Evolutionary conservation across 495 filamentous ascomycete species (phyloP).

Genomic region (Trichoderma parareesei): DNA sequence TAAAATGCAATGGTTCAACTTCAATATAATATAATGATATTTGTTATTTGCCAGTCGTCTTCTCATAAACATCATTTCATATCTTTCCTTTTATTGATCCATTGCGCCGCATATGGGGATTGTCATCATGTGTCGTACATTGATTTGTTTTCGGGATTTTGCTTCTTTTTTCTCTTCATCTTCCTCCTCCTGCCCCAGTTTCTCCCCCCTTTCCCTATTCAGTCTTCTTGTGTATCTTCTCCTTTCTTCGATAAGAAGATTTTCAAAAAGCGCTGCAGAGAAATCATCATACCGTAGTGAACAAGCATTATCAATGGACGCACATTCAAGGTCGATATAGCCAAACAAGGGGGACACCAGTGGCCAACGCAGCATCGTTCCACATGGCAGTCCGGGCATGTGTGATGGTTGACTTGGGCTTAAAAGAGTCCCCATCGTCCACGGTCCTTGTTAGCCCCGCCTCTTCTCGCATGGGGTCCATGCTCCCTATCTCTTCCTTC

Average conservation of each 20-base stretch:
- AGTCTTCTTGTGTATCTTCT: background rate
- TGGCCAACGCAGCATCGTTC: no score
- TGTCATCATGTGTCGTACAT: no score
- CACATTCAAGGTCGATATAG: slow-evolving; percentile 3
- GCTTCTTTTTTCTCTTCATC: background rate
- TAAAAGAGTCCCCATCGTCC: slow-evolving; percentile 29
- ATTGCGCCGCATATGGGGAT: no score
- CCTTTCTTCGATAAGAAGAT: background rate
- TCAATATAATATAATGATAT: no score
- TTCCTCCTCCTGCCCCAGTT: background rate
- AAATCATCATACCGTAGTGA: no score
- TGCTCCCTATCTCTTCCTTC: slow-evolving; percentile 41
- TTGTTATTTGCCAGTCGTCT: no score
- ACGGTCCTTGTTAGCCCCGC: slow-evolving; percentile 19
- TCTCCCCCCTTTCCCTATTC: background rate
- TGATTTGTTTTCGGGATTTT: no score
- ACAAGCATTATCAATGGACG: background rate
- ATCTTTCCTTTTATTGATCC: no score
- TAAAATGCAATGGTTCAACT: no score
- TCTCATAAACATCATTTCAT: no score
- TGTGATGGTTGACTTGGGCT: slow-evolving; percentile 3
- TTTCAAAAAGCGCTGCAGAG: background rate
- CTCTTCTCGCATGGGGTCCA: background rate
- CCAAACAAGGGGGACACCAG: background rate
- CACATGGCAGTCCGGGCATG: background rate